Base-by-base conservation (phyloP, 139 green algal species). In the Trebouxia sp. region DNA sequence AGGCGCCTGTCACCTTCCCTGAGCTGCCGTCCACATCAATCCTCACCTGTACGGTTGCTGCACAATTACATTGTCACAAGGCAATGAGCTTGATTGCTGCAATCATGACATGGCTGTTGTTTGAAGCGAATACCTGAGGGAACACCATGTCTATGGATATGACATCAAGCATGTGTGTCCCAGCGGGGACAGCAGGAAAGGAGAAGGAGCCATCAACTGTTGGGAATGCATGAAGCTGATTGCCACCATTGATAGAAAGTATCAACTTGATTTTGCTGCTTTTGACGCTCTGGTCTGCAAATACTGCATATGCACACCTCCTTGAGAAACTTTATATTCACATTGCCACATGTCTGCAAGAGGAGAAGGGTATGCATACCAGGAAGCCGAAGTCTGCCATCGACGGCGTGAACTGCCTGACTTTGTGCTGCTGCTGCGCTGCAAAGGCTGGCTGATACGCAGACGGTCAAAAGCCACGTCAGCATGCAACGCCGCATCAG, bases 141-240 rank as follows among this genome's bases (percentile, higher is more conserved):
- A 78, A 90, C 1, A 88, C 9, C 26, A 88, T 56, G 5, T 62
- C 80, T 26, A 75, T 26, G 5, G 48, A 39, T 30, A 81, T 35
- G 4, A 88, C 72, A 15, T 85, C 79, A 24, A 91, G 50, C 22
- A 72, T 66, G 72, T 91, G 83, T 28, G 79, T 66, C 3, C 87
- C 87, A 10, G 66, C 51, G 14, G 83, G 82, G 62, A 91, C 86
- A 10, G 70, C 43, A 32, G 76, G 35, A 5, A 91, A 86, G 0
- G n/a, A 35, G 26, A 91, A 91, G 22, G 41, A 81, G 28, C 85
- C 83, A 53, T 90, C 85, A 11, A 79, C 24, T 26, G 48, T 51
- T 17, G 70, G 50, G 20, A 70, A 86, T 17, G 80, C 67, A 14
- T 67, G 26, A 35, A 75, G 50, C 35, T 50, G 37, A 17, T 12